Evolutionary conservation across 2,329 filamentous ascomycete species (phyloP).

Genomic region (Plenodomus lindquistii): DNA sequence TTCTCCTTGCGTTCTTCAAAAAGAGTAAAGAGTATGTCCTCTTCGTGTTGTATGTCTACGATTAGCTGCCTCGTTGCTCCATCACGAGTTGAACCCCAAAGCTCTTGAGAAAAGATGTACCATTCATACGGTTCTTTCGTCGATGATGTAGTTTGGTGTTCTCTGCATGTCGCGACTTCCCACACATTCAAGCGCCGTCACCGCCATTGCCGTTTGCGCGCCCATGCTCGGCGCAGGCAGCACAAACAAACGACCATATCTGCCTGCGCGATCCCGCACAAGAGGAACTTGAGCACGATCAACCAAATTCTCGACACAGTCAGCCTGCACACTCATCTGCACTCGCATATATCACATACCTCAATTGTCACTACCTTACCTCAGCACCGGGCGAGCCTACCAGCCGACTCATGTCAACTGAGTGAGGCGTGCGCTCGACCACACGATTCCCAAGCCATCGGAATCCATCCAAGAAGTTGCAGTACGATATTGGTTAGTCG

Average conservation of each 20-base stretch:
- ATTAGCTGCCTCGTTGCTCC: too few relatives aligned
- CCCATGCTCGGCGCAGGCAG: conserved; percentile 4
- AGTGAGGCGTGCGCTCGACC: neutral
- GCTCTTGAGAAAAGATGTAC: too few relatives aligned
- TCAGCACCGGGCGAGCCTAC: neutral
- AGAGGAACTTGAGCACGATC: neutral
- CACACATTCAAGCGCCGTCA: neutral
- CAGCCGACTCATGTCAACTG: neutral
- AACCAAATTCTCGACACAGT: neutral
- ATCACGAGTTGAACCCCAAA: too few relatives aligned
- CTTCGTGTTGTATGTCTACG: too few relatives aligned
- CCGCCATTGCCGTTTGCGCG: conserved; percentile 7
- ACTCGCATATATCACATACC: too few relatives aligned
- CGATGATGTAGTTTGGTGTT: too few relatives aligned
- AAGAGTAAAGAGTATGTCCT: too few relatives aligned
- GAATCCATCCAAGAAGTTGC: neutral
- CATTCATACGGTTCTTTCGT: too few relatives aligned
- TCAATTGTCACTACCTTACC: neutral
- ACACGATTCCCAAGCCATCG: too few relatives aligned
- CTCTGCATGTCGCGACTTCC: conserved; percentile 3
- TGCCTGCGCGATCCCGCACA: neutral
- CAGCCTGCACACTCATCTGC: too few relatives aligned
- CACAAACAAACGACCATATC: conserved; percentile 3
- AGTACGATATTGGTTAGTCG: neutral
- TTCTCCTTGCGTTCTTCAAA: too few relatives aligned